Evolutionary conservation across 768 basidiomycete genomes (phyloP), one percentile per base, ranked within the genome.

Genomic region (Russula sp.): DNA sequence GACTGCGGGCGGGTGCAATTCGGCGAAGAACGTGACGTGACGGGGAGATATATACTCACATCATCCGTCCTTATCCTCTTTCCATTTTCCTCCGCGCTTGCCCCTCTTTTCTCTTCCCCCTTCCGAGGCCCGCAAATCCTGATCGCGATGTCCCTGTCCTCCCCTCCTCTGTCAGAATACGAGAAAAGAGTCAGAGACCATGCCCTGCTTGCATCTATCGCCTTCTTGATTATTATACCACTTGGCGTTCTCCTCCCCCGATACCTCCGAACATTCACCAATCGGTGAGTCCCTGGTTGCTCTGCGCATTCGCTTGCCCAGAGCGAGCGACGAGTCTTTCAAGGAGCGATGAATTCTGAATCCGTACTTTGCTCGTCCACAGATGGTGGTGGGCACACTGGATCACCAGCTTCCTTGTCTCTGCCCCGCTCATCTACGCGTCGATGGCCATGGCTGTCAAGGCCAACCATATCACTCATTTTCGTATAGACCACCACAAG

Each of bases 351-450:
- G 11, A 22, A 18, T 11, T 6, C 43, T 29, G 25, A 29, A 34
- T 41, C 7, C 48, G 11, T 4, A 14, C 2, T 29, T 14, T 29
- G 13, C 22, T 14, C 25, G 3, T 29, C 51, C 51, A 6, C 25
- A 64, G 63, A 13, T 64, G 63, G 63, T 60, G 46, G 47, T 56
- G 46, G 54, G n/a, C 25, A n/a, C 63, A 64, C 48, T 34, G n/a
- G 29, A 2, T 61, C 41, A 22, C 22, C 53, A 62, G 56, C 49
- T 39, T 60, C 7, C 2, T 56, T 9, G 64, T 86, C 42, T 72
- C 83, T 5, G 79, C 75, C 6, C 83, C 84, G 11, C 69, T 86
- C 57, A 82, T 86, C 68, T 73, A 79, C 38, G 73, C 75, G 2
- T 83, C 81, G 18, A 79, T 78, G 74, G 72, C 73, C 1, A 60